These are phyloP conservation scores for Dactylonectria estremocensis DNA, from an alignment of 2,329 filamentous ascomycete species.

Conservation along the genomic window DNA sequence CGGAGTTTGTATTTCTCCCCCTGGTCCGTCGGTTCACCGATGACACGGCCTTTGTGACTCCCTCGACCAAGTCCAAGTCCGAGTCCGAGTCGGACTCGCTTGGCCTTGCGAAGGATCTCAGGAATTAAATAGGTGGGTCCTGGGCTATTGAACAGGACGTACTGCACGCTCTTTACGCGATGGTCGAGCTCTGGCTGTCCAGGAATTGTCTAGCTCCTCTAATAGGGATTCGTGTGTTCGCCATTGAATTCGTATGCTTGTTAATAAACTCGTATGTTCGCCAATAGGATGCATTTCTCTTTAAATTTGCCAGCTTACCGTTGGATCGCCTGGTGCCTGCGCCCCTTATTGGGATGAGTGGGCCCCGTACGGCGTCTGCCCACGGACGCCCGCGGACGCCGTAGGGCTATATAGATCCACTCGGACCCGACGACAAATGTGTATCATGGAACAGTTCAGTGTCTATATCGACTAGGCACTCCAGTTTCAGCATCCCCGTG, in stretches of 20 bases:
- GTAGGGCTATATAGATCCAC: background rate
- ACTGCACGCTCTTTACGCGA: no score
- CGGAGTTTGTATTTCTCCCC: background rate
- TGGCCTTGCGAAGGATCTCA: background rate
- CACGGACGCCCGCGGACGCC: background rate
- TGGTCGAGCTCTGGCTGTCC: background rate
- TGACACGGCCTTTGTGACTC: background rate
- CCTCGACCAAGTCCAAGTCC: background rate
- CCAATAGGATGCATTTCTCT: background rate
- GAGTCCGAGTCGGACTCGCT: background rate
- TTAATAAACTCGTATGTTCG: background rate
- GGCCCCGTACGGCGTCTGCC: background rate
- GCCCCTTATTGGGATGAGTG: background rate
- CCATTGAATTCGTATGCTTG: no score
- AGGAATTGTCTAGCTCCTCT: background rate
- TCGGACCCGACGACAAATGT: background rate
- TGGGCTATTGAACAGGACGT: background rate
- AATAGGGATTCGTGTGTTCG: no score
- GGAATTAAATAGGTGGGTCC: background rate
- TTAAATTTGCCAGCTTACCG: background rate
- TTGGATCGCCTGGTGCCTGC: background rate
- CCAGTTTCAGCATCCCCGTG: background rate
- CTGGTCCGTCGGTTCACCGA: background rate
- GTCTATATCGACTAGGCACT: background rate
- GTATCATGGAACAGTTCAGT: background rate